Evolutionary conservation across 495 filamentous ascomycete species (phyloP).

Genomic region (Penicillium chermesinum): DNA sequence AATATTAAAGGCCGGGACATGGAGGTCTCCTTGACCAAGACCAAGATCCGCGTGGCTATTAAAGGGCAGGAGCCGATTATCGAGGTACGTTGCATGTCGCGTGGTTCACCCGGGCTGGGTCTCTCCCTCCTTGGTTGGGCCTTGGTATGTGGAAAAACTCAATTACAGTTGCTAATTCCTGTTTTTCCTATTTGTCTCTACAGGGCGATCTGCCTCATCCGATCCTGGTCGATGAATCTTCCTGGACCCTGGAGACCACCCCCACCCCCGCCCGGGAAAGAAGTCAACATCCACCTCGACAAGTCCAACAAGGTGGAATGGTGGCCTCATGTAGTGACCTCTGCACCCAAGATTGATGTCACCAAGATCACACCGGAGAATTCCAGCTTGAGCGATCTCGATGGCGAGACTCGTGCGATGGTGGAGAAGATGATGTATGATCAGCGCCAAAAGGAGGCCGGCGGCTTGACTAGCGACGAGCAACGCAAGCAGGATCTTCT

Average conservation of each 20-base stretch:
- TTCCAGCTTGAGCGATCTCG: constrained; percentile 81
- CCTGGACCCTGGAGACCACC: constrained; percentile 83
- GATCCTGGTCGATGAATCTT: constrained; percentile 77
- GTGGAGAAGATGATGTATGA: constrained; percentile 99
- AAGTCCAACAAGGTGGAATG: constrained; percentile 97
- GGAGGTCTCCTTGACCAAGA: constrained; percentile 76
- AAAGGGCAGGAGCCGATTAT: constrained; percentile 87
- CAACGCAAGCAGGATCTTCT: constrained; percentile 87
- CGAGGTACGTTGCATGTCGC: constrained; percentile 50
- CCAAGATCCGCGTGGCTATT: constrained; percentile 69
- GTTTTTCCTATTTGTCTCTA: neutral
- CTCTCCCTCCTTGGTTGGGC: too few species aligned
- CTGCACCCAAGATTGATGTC: constrained; percentile 80
- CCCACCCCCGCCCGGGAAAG: constrained; percentile 58
- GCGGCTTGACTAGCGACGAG: constrained; percentile 83
- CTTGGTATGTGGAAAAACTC: too few species aligned
- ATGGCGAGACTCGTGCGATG: constrained; percentile 95
- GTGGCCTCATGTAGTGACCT: constrained; percentile 88
- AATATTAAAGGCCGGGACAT: constrained; percentile 83
- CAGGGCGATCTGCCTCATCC: constrained; percentile 82
- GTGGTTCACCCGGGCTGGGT: too few species aligned
- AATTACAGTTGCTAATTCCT: too few species aligned
- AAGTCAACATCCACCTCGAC: constrained; percentile 86
- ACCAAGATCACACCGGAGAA: constrained; percentile 92
- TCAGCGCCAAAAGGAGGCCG: constrained; percentile 93